These are phyloP conservation scores for Mycosarcoma mackinlayi DNA, from an alignment of 1,284 basidiomycete genomes.

Conservation along the genomic window DNA sequence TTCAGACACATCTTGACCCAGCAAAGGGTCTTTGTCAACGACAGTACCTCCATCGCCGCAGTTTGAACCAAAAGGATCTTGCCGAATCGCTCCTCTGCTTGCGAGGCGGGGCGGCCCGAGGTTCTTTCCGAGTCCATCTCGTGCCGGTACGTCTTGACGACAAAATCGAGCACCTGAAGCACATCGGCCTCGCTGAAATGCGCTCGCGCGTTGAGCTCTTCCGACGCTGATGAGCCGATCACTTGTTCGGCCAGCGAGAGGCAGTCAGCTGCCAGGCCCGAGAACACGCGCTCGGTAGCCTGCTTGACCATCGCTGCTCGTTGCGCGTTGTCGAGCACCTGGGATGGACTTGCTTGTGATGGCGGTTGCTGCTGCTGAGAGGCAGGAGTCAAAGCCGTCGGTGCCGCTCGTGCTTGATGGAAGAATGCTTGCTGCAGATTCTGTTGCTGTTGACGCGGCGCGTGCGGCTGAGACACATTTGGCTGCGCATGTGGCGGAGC, in stretches of 20 bases:
- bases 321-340: not conserved
- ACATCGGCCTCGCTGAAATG: conserved; percentile 31
- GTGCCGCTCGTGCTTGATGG: not conserved
- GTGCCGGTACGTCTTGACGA: conserved; percentile 8
- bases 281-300: conserved; percentile 13
- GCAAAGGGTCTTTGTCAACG: conserved; percentile 15
- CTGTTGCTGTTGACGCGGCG: conserved; percentile 1
- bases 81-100: conserved; percentile 6
- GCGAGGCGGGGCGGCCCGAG: not conserved
- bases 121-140: conserved; percentile 14
- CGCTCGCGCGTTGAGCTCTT: conserved; percentile 2
- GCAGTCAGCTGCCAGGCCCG: conserved; percentile 21
- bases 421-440: conserved; percentile 9
- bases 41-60: conserved; percentile 5
- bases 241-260: conserved; percentile 43
- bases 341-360: conserved; percentile 1
- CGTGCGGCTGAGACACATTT: too few species aligned
- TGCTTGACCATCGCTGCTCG: conserved; percentile 11
- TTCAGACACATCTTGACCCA: conserved; percentile 20
- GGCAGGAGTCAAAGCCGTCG: not conserved
- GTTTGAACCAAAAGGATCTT: conserved; percentile 14
- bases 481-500: too few species aligned
- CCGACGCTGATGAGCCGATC: conserved; percentile 1
- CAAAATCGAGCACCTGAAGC: conserved; percentile 19
- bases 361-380: not conserved